phyloP scores from a whole-genome alignment of 192 early-diverging fungal genomes.

The Umbelopsis ramanniana region DNA sequence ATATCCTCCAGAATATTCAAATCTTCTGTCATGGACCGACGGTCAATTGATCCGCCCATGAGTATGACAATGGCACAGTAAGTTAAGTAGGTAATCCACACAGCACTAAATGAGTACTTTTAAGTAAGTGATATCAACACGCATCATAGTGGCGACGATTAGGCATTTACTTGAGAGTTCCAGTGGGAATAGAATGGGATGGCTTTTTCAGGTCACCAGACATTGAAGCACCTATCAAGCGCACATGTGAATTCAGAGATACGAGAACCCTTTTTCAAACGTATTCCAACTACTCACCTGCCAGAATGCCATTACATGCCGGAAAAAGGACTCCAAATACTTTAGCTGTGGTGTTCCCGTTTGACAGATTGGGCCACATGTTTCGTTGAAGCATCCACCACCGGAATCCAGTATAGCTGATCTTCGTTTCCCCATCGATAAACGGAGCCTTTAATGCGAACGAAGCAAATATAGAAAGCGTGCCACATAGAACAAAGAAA shows the following conservation, averaged over 20 bases:
- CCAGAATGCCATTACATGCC: conserved; percentile 71
- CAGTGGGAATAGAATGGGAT: conserved; percentile 67
- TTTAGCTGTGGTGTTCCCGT: conserved; percentile 49
- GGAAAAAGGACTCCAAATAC: conserved; percentile 73
- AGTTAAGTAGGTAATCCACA: conserved; percentile 56
- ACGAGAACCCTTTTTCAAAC: not conserved
- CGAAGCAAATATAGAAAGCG: conserved; percentile 58
- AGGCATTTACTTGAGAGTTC: conserved; percentile 47
- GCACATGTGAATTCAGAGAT: not conserved
- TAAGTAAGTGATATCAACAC: not conserved
- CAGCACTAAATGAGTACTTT: conserved; percentile 46
- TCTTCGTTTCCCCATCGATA: conserved; percentile 49
- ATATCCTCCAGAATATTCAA: conserved; percentile 68
- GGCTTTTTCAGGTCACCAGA: conserved; percentile 71
- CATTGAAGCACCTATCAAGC: conserved; percentile 62
- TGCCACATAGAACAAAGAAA: conserved; percentile 58
- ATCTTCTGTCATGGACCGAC: conserved; percentile 60
- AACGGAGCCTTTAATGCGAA: conserved; percentile 63
- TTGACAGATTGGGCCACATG: conserved; percentile 60
- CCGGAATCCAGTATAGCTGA: conserved; percentile 65
- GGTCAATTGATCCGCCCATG: conserved; percentile 62
- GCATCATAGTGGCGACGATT: too few species aligned
- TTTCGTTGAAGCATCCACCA: conserved; percentile 63
- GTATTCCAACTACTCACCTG: conserved; percentile 31
- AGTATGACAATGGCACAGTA: conserved; percentile 58